These are phyloP conservation scores for Ganoderma resinaceum DNA, from an alignment of 1,284 basidiomycete genomes.

Conservation along the genomic window DNA sequence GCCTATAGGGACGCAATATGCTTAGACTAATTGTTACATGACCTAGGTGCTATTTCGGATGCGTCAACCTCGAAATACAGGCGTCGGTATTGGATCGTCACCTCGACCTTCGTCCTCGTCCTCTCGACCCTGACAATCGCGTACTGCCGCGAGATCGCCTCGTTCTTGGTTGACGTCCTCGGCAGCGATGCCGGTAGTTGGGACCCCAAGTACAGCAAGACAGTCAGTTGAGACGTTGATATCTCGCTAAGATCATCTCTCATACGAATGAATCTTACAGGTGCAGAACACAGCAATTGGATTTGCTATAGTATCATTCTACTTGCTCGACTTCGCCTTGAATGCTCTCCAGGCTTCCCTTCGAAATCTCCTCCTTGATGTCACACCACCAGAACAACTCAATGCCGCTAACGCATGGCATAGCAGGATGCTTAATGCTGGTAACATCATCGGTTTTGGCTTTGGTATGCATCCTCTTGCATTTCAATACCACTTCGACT, in stretches of 20 bases:
- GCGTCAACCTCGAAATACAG: constrained; percentile 89
- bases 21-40: not conserved
- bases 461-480: constrained; percentile 60
- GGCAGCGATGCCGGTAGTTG: constrained; percentile 86
- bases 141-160: constrained; percentile 82
- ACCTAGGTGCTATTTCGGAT: constrained; percentile 89
- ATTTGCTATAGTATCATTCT: constrained; percentile 92
- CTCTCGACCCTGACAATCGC: constrained; percentile 81
- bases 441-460: constrained; percentile 92
- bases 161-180: constrained; percentile 80
- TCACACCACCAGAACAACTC: constrained; percentile 87
- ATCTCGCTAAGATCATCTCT: constrained; percentile 3
- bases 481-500: not conserved
- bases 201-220: constrained; percentile 79
- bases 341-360: constrained; percentile 95
- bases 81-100: constrained; percentile 88
- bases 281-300: constrained; percentile 76
- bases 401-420: constrained; percentile 98
- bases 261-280: constrained; percentile 45
- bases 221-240: constrained; percentile 49
- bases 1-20: not conserved
- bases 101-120: constrained; percentile 80
- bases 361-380: constrained; percentile 90
- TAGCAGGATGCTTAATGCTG: constrained; percentile 93
- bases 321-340: constrained; percentile 93